Evolutionary conservation across 345 rosid species (phyloP), one percentile per base, ranked within the genome.

Genomic region (Aquilaria sinensis): DNA sequence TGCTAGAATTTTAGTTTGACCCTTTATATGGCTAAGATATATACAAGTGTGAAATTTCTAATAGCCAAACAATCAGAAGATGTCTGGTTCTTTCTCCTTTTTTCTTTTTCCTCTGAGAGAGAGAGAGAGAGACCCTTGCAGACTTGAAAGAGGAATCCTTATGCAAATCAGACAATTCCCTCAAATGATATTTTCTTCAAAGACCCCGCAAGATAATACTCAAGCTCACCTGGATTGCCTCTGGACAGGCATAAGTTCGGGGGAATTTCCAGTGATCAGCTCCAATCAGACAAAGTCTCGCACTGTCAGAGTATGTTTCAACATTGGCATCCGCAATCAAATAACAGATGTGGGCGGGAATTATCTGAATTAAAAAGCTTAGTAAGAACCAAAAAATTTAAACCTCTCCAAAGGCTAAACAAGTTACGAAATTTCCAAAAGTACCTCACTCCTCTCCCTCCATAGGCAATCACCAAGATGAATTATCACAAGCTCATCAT

Each of bases 371-470:
- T 65, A 65, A 60, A 48, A 52, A 14, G 63, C 65, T 64, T 49
- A 30, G 45, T 60, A 33, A 53, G 30, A 31, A 60, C 31, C 31
- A 68, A 67, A 61, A 7, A 37, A 2, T 43, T 33, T 60, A 57
- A 58, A 3, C 29, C 57, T 64, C 34, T 57, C 29, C 13, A 50
- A 57, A n/a, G 16, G 15, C 37, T 51, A 67, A 31, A 51, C 51
- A 49, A 69, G 47, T 34, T 56, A 37, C 33, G 7, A 30, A 3
- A 31, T 64, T 59, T 51, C 69, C 30, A 58, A 37, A 51, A 53
- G 31, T 82, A 95, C 99, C 96, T 91, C 97, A 74, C 87, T 78
- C 75, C 88, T 85, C 58, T 95, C 99, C 84, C 83, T 58, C 70
- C 63, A 59, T 58, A 67, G 58, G 70, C 70, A 58, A 46, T 66